Base-by-base conservation (phyloP, 2,329 filamentous ascomycete genomes). In the Beauveria australis region DNA sequence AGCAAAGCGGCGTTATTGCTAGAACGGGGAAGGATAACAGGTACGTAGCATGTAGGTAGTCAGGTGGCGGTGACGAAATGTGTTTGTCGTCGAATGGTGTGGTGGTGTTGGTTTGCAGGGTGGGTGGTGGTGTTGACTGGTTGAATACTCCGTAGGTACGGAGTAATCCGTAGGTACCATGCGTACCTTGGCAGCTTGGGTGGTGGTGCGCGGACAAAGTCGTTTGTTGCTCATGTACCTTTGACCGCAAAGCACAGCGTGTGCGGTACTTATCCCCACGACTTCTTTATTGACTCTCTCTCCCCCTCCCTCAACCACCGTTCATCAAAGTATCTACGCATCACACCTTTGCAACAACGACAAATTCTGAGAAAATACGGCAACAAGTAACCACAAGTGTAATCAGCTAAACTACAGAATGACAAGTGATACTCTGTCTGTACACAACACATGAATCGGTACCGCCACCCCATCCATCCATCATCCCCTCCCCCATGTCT, bases 51-150 rank as follows among this genome's bases (percentile, higher is more conserved):
- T 7, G 10, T 19, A 37, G n/a, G 48, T 37, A 51, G 46, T 59
- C 55, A 51, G 46, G 55, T 59, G 55, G 55, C 55, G 55, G 55
- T 59, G 55, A 59, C 55, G 46, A 26, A 24, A 33, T 18, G 3
- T 18, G 33, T 37, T 37, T 37, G 33, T 14, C 33, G 33, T 37
- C 33, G 12, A 37, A 37, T 12, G 33, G 5, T 5, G 18, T 47
- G 40, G 12, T 56, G 9, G 49, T 47, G 10, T 53, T 19, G 19
- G n/a, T 22, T 44, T 40, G n/a, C 16, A 46, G 19, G 14, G 24
- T 43, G 41, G 40, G 40, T n/a, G 40, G 40, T 16, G 40, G 40
- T 16, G 40, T 43, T 43, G 2, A 43, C 16, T 43, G 8, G 16
- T 43, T n/a, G 8, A 16, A 7, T n/a, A 41, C 14, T 41, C 14